Base-by-base conservation (phyloP, 2,329 filamentous ascomycete species). In the Cercospora sp. region DNA sequence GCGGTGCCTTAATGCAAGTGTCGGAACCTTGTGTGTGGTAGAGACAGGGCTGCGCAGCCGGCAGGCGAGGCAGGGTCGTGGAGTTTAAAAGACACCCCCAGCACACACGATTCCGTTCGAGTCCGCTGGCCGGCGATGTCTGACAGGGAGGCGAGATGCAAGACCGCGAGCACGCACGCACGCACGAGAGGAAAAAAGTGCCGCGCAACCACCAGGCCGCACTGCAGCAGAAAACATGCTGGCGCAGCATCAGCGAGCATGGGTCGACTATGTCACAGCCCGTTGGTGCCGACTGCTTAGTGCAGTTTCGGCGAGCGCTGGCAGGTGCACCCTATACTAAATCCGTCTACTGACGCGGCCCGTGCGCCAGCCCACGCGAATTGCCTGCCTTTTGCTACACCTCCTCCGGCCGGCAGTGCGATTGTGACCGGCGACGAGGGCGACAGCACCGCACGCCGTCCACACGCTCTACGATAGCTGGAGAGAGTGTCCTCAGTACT, bases 61-160 rank as follows among this genome's bases (percentile, higher is more conserved):
- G 62, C n/a, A 64, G 62, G 51, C 62, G 62, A 64, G 62, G 62
- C 62, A 64, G 62, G 62, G 62, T 64, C 62, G 62, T 31, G 26
- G 62, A 64, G 62, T 64, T 64, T 64, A 58, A 57, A 42, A 13
- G 45, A 20, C 45, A 51, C 53, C 53, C 53, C 60, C 45, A 63
- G 48, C 48, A 53, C 20, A 5, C 10, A 2, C 13, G 20, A 23
- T 58, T 31, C 53, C 53, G 53, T 33, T 26, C 53, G 53, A 58
- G 53, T 58, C 53, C 53, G 53, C 48, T 20, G 18, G 5, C 48
- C 23, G 48, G n/a, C 18, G 9, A 53, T 12, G 48, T 12, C 48
- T 16, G 48, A 26, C 20, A 53, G 48, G 48, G 48, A 42, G 36
- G 36, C 36, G 36, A 42, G 36, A 6, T 42, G 36, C 36, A 42